A percentile compares a stretch with the other conserved stretches of the same genome.
Conservation (phyloP, 805 yeast species). For the Ogataea henricii region DNA sequence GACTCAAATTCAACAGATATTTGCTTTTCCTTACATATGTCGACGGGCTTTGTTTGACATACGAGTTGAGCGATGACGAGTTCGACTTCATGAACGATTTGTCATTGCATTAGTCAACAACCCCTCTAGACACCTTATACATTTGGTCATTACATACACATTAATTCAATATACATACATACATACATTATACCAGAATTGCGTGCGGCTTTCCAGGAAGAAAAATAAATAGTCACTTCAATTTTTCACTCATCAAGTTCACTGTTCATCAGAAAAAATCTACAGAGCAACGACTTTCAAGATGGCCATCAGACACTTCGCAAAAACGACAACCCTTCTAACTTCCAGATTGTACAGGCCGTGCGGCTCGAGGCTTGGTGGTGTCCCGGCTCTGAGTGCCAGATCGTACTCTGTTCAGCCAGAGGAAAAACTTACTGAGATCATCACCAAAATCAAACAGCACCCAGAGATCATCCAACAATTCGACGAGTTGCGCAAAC, state of each 20-base stretch:
- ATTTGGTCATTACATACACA: background rate
- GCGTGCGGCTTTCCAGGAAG: slow-evolving; percentile 3
- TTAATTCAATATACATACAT: background rate
- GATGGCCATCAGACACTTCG: background rate
- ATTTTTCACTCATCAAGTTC: background rate
- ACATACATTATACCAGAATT: background rate
- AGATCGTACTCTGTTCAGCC: slow-evolving; percentile 13
- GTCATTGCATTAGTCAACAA: background rate
- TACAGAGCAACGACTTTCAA: too few species aligned
- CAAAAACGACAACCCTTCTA: background rate
- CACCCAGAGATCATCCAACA: slow-evolving; percentile 38
- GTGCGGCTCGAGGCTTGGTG: background rate
- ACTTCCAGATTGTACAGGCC: background rate
- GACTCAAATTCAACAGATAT: slow-evolving; percentile 12
- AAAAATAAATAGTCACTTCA: background rate
- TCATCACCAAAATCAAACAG: slow-evolving; percentile 32
- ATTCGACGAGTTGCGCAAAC: slow-evolving; percentile 34
- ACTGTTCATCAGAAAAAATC: background rate
- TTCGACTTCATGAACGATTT: slow-evolving; percentile 5
- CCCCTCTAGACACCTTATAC: background rate
- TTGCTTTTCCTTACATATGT: slow-evolving; percentile 28
- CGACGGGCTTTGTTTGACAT: slow-evolving; percentile 30
- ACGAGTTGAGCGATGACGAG: slow-evolving; percentile 20
- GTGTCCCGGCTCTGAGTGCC: background rate
- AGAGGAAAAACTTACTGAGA: slow-evolving; percentile 12